Base-by-base conservation (phyloP, 805 yeast species). In the Saccharomycopsis babjevae region DNA sequence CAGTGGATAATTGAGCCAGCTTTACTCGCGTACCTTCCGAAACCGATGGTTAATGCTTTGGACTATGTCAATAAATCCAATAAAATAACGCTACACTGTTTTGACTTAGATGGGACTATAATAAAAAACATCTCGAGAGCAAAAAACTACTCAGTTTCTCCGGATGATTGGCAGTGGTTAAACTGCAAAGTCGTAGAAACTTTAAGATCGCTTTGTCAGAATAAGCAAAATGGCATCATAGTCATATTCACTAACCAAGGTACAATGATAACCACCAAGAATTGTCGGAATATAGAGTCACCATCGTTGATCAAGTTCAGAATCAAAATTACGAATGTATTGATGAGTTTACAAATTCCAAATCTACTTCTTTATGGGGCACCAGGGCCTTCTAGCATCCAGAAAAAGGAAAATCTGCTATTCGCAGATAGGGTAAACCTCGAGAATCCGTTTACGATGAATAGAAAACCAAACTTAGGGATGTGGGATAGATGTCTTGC, bases 211-310 rank as follows among this genome's bases (percentile, higher is more conserved):
- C 3, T 46, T 25, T 46, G 52, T 22, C 28, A 22, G 8, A 22
- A 20, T 11, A 57, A 65, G 22, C 52, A 46, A 22, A 46, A 46
- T 46, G 74, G 75, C 55, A 64, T 79, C 0, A 66, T 91, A 4
- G 92, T 86, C 3, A 80, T 93, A 1, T 89, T 93, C 70, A 83
- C 97, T 0, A 93, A 93, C 69, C 99, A 93, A 71, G 96, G 93
- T 22, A 86, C 84, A 0, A 79, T 84, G 2, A 73, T 82, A 0
- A 79, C 79, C 15, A 46, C 52, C 13, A 46, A 46, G 52, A 72
- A 69, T 1, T 46, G 52, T 13, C 16, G 32, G 3, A 69, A 70
- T 57, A 15, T 22, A 13, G 52, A 46, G 8, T 56, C 64, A 7
- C 75, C 70, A 57, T 75, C 79, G n/a, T 22, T 46, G 28, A 25